Conservation (phyloP, 169 alveolate species). For the Plasmodium gallinaceum region DNA sequence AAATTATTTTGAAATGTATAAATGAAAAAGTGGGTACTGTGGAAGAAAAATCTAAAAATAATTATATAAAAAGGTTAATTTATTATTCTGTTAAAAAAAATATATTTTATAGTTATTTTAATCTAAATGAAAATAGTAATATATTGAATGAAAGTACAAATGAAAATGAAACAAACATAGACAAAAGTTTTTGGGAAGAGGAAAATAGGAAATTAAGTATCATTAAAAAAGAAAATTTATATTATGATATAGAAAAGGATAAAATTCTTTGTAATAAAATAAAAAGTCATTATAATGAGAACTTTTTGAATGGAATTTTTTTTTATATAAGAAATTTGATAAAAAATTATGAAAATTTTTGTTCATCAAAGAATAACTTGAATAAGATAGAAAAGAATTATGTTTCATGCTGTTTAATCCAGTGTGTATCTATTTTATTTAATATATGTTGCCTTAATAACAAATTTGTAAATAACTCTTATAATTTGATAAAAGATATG, state of each 20-base stretch:
- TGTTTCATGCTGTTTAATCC: slow-evolving; percentile 29
- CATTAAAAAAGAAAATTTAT: slow-evolving; percentile 15
- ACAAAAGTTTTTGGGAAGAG: neutral
- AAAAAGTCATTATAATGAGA: slow-evolving; percentile 22
- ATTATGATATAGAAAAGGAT: slow-evolving; percentile 7
- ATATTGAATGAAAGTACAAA: slow-evolving; percentile 17
- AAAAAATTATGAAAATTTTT: slow-evolving; percentile 15
- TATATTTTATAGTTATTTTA: slow-evolving; percentile 4
- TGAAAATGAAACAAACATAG: neutral
- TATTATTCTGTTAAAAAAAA: slow-evolving; percentile 26
- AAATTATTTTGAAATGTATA: neutral
- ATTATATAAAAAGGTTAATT: slow-evolving; percentile 26
- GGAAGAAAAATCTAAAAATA: slow-evolving; percentile 6
- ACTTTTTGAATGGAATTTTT: slow-evolving; percentile 38
- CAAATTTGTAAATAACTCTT: slow-evolving; percentile 8
- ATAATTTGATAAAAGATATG: slow-evolving; percentile 28
- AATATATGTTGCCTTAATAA: slow-evolving; percentile 29
- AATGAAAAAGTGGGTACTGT: slow-evolving; percentile 9
- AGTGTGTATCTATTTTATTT: slow-evolving; percentile 25
- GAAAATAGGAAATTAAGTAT: neutral
- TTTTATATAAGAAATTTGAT: slow-evolving; percentile 33
- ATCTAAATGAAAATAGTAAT: slow-evolving; percentile 4
- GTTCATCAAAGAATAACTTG: neutral
- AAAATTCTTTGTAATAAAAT: neutral
- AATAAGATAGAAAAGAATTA: slow-evolving; percentile 17